Evolutionary conservation across 768 basidiomycete genomes (phyloP).

Genomic region (Pluteus cervinus): DNA sequence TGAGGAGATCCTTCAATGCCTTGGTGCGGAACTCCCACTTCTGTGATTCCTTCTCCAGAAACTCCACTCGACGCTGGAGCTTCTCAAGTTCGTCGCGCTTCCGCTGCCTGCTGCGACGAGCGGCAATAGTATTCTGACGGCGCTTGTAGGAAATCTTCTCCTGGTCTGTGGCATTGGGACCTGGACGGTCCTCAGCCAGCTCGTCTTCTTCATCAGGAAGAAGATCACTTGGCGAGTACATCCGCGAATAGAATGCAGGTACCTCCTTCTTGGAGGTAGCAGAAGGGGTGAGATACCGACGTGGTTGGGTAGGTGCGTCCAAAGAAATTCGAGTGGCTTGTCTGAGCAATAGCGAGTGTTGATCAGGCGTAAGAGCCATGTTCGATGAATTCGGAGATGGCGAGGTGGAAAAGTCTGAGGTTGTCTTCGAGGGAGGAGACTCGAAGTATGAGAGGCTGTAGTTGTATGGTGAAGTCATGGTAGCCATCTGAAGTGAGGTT

Average conservation of each 20-base stretch:
- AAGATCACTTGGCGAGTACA: neutral
- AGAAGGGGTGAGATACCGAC: conserved; percentile 69
- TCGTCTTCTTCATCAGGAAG: conserved; percentile 46
- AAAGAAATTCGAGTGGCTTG: conserved; percentile 46
- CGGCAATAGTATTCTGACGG: conserved; percentile 80
- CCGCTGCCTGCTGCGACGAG: conserved; percentile 70
- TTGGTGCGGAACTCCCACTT: no score
- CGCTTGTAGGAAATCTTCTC: conserved; percentile 77
- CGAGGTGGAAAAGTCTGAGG: no score
- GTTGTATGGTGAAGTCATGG: neutral
- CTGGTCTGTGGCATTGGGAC: conserved; percentile 39
- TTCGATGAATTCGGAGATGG: no score
- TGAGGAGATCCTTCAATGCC: no score
- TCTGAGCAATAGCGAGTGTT: neutral
- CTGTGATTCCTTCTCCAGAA: neutral
- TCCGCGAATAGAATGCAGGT: conserved; percentile 57
- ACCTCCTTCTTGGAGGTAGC: conserved; percentile 74
- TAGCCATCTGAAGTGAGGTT: neutral
- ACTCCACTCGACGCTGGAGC: conserved; percentile 35
- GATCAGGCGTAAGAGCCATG: neutral
- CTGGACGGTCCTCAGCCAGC: conserved; percentile 32
- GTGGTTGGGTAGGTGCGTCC: conserved; percentile 75
- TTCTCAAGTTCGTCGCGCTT: conserved; percentile 65
- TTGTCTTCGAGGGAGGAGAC: neutral
- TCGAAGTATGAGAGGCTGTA: neutral